phyloP scores from a whole-genome alignment of 176 grass and related monocot genomes.

The Areca catechu region DNA sequence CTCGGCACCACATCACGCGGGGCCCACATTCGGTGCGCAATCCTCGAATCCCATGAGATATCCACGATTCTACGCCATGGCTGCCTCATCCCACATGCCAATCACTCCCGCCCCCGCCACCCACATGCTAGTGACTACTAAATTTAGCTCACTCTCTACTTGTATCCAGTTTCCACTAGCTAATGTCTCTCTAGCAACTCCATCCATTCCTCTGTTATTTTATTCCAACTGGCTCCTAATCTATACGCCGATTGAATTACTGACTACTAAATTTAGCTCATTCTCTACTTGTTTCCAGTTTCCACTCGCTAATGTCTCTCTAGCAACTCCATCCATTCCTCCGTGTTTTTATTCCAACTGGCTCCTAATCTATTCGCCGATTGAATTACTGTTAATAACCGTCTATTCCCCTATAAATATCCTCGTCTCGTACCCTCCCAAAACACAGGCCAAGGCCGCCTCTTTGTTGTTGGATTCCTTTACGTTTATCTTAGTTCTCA shows the following conservation, averaged over 20 bases:
- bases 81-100: conserved; percentile 26
- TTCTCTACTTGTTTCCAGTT: background rate
- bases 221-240: too few relatives aligned
- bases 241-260: too few relatives aligned
- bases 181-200: background rate
- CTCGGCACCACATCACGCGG: background rate
- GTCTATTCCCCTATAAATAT: too few relatives aligned
- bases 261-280: background rate
- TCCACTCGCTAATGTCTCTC: background rate
- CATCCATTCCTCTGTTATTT: too few relatives aligned
- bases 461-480: conserved; percentile 15
- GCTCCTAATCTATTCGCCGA: too few relatives aligned
- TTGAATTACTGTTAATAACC: too few relatives aligned
- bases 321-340: background rate
- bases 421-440: too few relatives aligned
- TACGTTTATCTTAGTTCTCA: background rate
- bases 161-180: background rate
- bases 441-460: background rate
- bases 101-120: too few relatives aligned
- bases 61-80: conserved; percentile 69
- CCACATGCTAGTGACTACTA: background rate
- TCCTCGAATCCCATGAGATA: background rate
- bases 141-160: background rate
- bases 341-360: too few relatives aligned
- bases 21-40: too few relatives aligned